These are phyloP conservation scores for Salix koriyanagi DNA, from an alignment of 345 rosid species.

Conservation along the genomic window DNA sequence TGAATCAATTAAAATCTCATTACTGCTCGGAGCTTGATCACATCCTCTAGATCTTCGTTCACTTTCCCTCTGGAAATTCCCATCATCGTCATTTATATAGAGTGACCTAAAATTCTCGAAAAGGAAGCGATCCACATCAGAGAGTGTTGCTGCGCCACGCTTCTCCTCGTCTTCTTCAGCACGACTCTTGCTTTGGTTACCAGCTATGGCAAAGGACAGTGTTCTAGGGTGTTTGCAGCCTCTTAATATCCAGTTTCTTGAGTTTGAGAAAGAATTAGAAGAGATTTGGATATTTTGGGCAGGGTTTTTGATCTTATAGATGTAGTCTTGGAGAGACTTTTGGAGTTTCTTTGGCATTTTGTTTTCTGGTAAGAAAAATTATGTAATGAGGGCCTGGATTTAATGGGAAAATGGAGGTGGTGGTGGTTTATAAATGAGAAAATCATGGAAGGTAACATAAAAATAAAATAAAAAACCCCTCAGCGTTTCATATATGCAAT, in stretches of 20 bases:
- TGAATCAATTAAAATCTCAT: constrained; percentile 27
- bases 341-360: constrained; percentile 64
- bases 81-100: constrained; percentile 41
- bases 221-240: constrained; percentile 65
- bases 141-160: constrained; percentile 54
- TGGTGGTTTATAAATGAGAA: not conserved
- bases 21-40: not conserved
- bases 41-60: constrained; percentile 1
- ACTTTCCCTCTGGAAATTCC: not conserved
- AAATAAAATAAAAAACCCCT: not conserved
- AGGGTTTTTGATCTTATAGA: constrained; percentile 58
- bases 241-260: constrained; percentile 46
- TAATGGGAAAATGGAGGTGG: not conserved
- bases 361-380: not conserved
- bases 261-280: constrained; percentile 18
- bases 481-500: not conserved
- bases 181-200: not conserved
- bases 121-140: constrained; percentile 75
- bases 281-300: constrained; percentile 32
- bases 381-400: not conserved
- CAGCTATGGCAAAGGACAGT: constrained; percentile 44
- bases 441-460: not conserved
- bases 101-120: constrained; percentile 82
- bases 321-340: constrained; percentile 52
- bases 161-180: constrained; percentile 2